Base-by-base conservation (phyloP, 176 grass and related monocot genomes). In the Ensete ventricosum region DNA sequence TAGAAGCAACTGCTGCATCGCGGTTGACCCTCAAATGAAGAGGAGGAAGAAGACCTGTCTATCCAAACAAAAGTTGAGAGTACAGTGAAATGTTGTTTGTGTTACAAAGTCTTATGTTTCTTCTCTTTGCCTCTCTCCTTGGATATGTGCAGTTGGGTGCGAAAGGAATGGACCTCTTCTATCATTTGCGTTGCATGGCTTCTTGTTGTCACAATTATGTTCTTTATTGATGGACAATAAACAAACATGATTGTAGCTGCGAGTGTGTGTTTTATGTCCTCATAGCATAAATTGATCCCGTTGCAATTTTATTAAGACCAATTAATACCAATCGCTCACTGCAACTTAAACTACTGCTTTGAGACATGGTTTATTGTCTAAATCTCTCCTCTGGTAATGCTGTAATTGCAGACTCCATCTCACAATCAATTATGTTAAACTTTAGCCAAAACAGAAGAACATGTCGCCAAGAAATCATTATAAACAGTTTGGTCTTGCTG, bases 81-180 rank as follows among this genome's bases (percentile, higher is more conserved):
- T 1, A 29, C 2, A 29, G 27, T 9, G 67, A 49, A 50, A 59
- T 59, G 55, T 2, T 69, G 67, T 64, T 26, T 26, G 2, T 25
- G 24, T 25, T 25, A 25, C 24, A 23, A 19, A 6, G 25, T n/a
- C 3, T 70, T 23, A 4, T 51, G 16, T 26, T 11, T 34, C 64
- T 11, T 34, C 64, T 9, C 63, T 65, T 13, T 23, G 8, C 8
- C 19, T 20, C 48, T 70, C 51, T 6, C 48, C 21, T 50, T 50
- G 14, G 34, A 50, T 8, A 65, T 21, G 67, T 69, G 67, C 67
- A 69, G 67, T 50, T 69, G 67, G n/a, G n/a, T 51, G 67, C 20
- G 34, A 70, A 70, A 70, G 50, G 51, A 70, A 48, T 9, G 9
- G 11, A 50, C 29, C 13, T 19, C 14, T 69, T 9, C 25, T 49